A percentile compares a stretch with the other conserved stretches of the same genome.
Evolutionary conservation across 345 rosid species (phyloP).

Genomic region (Arabidopsis suecica): DNA sequence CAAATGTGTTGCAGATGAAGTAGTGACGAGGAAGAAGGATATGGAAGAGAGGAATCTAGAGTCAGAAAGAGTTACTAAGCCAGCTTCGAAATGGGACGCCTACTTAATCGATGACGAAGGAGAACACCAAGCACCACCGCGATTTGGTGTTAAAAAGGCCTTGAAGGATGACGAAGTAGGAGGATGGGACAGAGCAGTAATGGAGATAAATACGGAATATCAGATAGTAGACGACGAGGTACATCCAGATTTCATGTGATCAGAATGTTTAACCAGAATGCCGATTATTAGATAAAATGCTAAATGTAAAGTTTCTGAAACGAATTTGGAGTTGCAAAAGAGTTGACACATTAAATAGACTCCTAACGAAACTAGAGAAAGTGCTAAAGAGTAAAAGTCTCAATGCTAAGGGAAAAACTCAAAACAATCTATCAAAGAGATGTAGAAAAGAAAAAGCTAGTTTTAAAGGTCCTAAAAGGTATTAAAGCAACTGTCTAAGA

Average conservation of each 20-base stretch:
- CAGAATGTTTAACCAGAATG: not conserved
- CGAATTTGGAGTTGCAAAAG: not conserved
- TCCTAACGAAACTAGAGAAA: constrained; percentile 3
- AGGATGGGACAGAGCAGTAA: constrained; percentile 30
- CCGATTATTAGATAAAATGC: not conserved
- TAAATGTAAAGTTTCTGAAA: not conserved
- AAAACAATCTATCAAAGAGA: constrained; percentile 18
- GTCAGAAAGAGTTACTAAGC: constrained; percentile 19
- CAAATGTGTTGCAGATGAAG: constrained; percentile 23
- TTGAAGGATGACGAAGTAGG: constrained; percentile 32
- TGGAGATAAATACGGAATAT: constrained; percentile 36
- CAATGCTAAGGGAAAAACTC: not conserved
- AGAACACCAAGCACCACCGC: not conserved
- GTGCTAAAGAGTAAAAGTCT: constrained; percentile 16
- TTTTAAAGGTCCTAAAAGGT: constrained; percentile 19
- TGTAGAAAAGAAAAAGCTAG: constrained; percentile 19
- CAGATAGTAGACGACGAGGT: constrained; percentile 69
- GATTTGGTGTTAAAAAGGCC: not conserved
- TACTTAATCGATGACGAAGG: constrained; percentile 49
- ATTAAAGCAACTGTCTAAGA: constrained; percentile 22
- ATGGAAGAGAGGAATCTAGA: constrained; percentile 1
- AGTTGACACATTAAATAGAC: not conserved
- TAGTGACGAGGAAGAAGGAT: not conserved
- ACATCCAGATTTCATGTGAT: constrained; percentile 71
- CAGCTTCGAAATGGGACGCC: constrained; percentile 53